phyloP scores from a whole-genome alignment of 192 early-diverging fungal species.

The Phycomyces blakesleeanus region DNA sequence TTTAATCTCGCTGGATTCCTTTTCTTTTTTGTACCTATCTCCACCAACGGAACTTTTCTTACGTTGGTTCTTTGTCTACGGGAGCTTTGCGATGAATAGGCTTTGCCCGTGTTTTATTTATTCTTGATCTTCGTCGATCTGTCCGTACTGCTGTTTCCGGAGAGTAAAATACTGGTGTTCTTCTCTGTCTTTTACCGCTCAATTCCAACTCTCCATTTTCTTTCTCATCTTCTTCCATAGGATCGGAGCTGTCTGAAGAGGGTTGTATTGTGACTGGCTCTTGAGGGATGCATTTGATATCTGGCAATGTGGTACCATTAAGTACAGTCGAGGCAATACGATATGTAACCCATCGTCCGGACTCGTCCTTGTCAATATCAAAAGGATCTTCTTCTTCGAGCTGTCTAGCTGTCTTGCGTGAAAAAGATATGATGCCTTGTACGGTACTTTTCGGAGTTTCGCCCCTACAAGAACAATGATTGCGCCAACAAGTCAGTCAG shows the following conservation, averaged over 20 bases:
- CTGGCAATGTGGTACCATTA: constrained; percentile 18
- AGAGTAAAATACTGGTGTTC: neutral
- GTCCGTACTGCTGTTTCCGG: neutral
- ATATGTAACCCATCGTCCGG: constrained; percentile 25
- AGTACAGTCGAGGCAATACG: constrained; percentile 27
- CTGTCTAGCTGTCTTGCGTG: constrained; percentile 26
- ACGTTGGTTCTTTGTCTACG: no score
- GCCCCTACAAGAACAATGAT: constrained; percentile 23
- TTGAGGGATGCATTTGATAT: constrained; percentile 17
- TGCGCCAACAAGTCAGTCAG: neutral
- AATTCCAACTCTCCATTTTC: no score
- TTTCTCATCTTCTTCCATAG: no score
- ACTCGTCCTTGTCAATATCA: constrained; percentile 32
- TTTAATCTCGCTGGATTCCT: neutral
- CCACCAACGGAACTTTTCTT: no score
- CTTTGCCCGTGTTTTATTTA: neutral
- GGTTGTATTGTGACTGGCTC: constrained; percentile 10
- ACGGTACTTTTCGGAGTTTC: constrained; percentile 41
- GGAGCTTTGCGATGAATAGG: neutral
- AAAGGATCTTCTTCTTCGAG: constrained; percentile 27
- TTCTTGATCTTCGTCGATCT: neutral
- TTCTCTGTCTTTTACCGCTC: neutral
- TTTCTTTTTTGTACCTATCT: neutral
- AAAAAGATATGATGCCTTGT: constrained; percentile 43
- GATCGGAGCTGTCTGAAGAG: neutral